Base-by-base conservation (phyloP, 805 yeast species). In the Candida ponderosae region DNA sequence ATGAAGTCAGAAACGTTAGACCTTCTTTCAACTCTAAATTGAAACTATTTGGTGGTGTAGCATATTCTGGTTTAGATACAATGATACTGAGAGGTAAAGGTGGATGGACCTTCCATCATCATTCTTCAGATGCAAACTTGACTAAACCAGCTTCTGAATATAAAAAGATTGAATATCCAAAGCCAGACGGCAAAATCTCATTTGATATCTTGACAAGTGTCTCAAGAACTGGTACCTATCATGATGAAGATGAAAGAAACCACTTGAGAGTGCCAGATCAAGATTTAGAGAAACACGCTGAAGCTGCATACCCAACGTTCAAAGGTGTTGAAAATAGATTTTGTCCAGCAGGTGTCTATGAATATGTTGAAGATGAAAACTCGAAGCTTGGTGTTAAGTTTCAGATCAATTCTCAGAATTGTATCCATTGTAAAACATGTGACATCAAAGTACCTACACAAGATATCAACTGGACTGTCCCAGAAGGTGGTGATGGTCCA, bases 401-500 rank as follows among this genome's bases (percentile, higher is more conserved):
- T 63, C 93, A 86, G 59, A 90, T 93, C 62, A 93, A 93, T 63
- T 76, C 95, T 17, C 98, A 93, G 63, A 93, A 93, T 62, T 93
- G 98, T 67, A 89, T 93, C 47, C 98, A 93, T 61, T 93, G 98
- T 67, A 93, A 93, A 63, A 90, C 97, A 2, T 90, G 98, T 68
- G 98, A 93, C 62, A 93, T 93, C 59, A 93, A 93, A 62, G 94
- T 82, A 9, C 98, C 98, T 7, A 71, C 86, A 1, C 96, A 90
- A 62, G 96, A 89, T 55, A 93, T 93, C 44, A 72, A 76, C 55
- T 93, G 98, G 98, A 75, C 79, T 11, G 96, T 87, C n/a, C 98
- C 98, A 7, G 97, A 93, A 66, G 97, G 98, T 43, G 97, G 97
- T 23, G 98, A 84, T 59, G 98, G 98, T 13, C 98, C 98, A 40